Evolutionary conservation across 164 flowering plant genomes (phyloP).

Genomic region (Aristolochia fimbriata): DNA sequence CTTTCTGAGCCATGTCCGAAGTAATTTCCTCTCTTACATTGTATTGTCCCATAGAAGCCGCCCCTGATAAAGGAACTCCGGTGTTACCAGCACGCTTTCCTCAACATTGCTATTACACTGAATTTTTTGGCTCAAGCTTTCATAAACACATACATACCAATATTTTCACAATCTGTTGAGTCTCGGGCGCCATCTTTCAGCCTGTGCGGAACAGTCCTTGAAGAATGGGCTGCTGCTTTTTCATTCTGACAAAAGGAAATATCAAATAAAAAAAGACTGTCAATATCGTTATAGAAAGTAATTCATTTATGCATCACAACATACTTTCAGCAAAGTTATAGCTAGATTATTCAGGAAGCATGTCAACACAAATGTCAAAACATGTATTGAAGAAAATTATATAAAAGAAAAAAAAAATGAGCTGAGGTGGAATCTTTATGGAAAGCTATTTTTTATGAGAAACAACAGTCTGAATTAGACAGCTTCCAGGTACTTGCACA

Average conservation of each 20-base stretch:
- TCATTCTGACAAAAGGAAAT: conserved; percentile 8
- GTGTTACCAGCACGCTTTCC: background rate
- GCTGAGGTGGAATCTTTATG: no score
- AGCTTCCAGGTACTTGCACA: no score
- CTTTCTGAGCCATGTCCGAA: conserved; percentile 6
- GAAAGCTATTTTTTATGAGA: no score
- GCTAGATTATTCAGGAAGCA: no score
- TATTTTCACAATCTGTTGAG: conserved; percentile 9
- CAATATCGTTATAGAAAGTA: background rate
- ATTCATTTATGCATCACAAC: background rate
- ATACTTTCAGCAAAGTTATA: background rate
- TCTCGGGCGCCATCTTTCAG: conserved; percentile 3
- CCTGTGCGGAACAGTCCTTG: background rate
- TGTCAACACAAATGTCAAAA: no score
- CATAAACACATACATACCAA: background rate
- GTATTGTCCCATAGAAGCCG: conserved; percentile 2
- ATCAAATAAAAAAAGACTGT: background rate
- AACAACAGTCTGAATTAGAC: no score
- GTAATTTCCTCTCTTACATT: conserved; percentile 7
- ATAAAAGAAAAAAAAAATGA: no score
- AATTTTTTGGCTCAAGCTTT: background rate
- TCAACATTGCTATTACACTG: background rate
- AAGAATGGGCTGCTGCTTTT: conserved; percentile 7
- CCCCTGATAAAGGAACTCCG: conserved; percentile 9
- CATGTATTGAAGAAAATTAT: no score